A percentile compares a stretch with the other conserved stretches of the same genome.
These are phyloP conservation scores for Achlya hypogyna DNA, from an alignment of 352 stramenopile genomes.

Conservation along the genomic window DNA sequence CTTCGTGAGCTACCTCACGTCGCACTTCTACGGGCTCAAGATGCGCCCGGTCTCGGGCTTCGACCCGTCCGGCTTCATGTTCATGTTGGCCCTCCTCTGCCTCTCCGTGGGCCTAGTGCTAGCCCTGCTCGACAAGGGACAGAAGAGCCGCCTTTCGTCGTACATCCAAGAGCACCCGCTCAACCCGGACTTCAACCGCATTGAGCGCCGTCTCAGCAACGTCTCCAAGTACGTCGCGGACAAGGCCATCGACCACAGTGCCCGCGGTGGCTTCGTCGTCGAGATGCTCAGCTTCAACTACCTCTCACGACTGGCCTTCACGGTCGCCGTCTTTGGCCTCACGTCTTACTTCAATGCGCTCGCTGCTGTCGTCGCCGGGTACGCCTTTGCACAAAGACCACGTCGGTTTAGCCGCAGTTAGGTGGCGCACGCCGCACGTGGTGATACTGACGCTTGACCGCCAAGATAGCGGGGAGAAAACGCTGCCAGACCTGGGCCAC, in stretches of 20 bases:
- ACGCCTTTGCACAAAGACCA: not conserved
- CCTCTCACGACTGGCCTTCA: constrained; percentile 71
- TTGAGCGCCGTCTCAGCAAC: not conserved
- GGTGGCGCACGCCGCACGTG: constrained; percentile 75
- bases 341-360: constrained; percentile 79
- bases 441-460: constrained; percentile 62
- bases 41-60: constrained; percentile 74
- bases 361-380: constrained; percentile 68
- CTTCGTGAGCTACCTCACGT: constrained; percentile 42
- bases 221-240: constrained; percentile 41
- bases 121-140: constrained; percentile 21
- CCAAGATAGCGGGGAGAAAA: constrained; percentile 54
- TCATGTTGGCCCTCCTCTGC: constrained; percentile 58
- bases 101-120: constrained; percentile 56
- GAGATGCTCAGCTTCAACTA: constrained; percentile 85
- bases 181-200: not conserved
- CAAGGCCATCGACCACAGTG: constrained; percentile 62
- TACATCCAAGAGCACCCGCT: constrained; percentile 11
- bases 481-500: constrained; percentile 72
- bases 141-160: constrained; percentile 6
- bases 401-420: constrained; percentile 17
- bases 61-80: constrained; percentile 79
- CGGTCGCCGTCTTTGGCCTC: constrained; percentile 57
- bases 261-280: constrained; percentile 69
- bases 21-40: constrained; percentile 80